Base-by-base conservation (phyloP, 164 flowering plant genomes). In the Brasenia schreberi region DNA sequence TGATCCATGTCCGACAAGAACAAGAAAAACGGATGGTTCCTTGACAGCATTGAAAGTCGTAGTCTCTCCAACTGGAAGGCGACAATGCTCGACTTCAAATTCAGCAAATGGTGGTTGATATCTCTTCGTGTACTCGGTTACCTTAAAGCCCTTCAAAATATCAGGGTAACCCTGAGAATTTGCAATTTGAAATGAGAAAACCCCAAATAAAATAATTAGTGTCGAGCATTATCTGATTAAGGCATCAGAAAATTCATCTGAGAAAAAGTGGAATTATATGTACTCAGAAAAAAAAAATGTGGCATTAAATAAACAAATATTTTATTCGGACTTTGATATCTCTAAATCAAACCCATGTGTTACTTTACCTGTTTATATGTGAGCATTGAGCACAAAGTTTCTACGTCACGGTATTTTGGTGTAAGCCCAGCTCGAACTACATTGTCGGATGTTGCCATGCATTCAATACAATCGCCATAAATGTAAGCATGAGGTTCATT, bases 401-500 rank as follows among this genome's bases (percentile, higher is more conserved):
- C 74, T 53, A 90, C 84, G 76, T 95, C 96, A 19, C 89, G 83
- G 19, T 74, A 73, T 77, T 95, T 92, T 5, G 94, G 87, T 42
- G 99, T 95, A 61, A 95, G 96, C 69, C 99, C 99, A 23, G 99
- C 98, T 23, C 98, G 85, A 4, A 91, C 93, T 68, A 91, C 98
- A 83, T 94, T 94, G 78, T 94, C 96, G 19, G 98, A 91, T 49
- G 98, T 81, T 43, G 97, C 98, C 97, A 91, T 94, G 77, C 93
- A 86, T 67, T 94, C 99, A 6, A 91, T 67, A 70, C 97, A 91
- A 6, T 94, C 97, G 16, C 99, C 97, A 62, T 27, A 71, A 39
- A 95, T 43, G 70, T 92, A 95, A 17, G 99, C 97, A 76, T 95
- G 97, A 18, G 92, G 97, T 74, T 91, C 99, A 69, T 94, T 89